A percentile compares a stretch with the other conserved stretches of the same genome.
Evolutionary conservation across 306 rosid species (phyloP).

Genomic region (Casuarina glauca): DNA sequence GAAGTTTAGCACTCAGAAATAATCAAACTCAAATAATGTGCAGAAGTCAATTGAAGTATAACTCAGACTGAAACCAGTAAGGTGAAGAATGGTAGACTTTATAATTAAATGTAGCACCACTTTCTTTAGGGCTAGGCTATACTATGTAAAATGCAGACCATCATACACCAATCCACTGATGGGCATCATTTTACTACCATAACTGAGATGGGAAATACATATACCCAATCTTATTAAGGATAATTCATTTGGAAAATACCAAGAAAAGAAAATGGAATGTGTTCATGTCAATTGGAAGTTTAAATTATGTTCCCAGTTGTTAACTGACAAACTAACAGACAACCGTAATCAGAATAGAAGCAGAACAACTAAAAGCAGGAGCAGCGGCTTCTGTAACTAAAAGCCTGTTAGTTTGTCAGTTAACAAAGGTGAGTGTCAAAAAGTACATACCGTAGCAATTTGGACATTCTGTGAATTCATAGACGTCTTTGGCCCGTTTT

Average conservation of each 20-base stretch:
- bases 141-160: not conserved
- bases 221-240: not conserved
- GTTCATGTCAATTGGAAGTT: not conserved
- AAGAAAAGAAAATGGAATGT: not conserved
- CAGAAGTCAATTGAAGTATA: not conserved
- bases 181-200: not conserved
- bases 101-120: not conserved
- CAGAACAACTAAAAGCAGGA: constrained; percentile 1
- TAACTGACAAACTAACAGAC: not conserved
- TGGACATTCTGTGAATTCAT: constrained; percentile 93
- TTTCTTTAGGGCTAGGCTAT: not conserved
- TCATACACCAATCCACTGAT: not conserved
- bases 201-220: not conserved
- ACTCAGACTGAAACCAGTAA: too few relatives aligned
- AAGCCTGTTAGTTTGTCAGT: not conserved
- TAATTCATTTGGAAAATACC: not conserved
- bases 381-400: constrained; percentile 3
- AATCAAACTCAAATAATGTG: not conserved
- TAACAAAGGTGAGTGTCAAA: not conserved
- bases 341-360: not conserved
- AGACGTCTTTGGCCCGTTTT: constrained; percentile 93
- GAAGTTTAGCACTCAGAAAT: not conserved
- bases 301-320: not conserved
- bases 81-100: too few relatives aligned
- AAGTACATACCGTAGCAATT: constrained; percentile 81